Conservation (phyloP, 192 early-diverging fungal species). For the Backusella mclennaniae region DNA sequence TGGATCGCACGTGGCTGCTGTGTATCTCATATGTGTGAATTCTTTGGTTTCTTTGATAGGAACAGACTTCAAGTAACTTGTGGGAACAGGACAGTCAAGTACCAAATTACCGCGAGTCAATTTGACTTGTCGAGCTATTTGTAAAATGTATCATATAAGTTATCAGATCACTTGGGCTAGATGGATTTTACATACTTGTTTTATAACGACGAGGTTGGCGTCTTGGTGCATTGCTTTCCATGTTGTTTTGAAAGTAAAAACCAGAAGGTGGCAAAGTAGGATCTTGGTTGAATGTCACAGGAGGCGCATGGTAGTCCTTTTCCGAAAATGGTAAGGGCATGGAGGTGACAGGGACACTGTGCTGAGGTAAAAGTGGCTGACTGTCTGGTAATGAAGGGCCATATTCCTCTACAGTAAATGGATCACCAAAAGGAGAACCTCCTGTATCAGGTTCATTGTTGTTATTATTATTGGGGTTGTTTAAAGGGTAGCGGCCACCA, state of each 20-base stretch:
- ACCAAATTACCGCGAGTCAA: slow-evolving; percentile 72
- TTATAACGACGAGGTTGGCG: slow-evolving; percentile 50
- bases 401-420: slow-evolving; percentile 16
- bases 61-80: slow-evolving; percentile 49
- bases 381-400: background rate
- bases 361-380: slow-evolving; percentile 22
- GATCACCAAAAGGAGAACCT: slow-evolving; percentile 18
- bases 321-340: background rate
- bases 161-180: background rate
- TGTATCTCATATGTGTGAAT: slow-evolving; percentile 94
- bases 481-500: background rate
- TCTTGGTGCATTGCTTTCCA: slow-evolving; percentile 34
- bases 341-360: slow-evolving; percentile 9
- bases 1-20: slow-evolving; percentile 85
- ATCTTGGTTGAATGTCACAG: slow-evolving; percentile 17
- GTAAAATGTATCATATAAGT: background rate
- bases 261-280: background rate
- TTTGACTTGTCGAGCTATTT: slow-evolving; percentile 40
- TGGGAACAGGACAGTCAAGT: slow-evolving; percentile 70
- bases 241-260: slow-evolving; percentile 27
- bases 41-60: slow-evolving; percentile 64
- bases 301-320: slow-evolving; percentile 19
- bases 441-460: background rate
- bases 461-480: background rate
- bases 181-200: slow-evolving; percentile 31